Evolutionary conservation across 2,329 filamentous ascomycete species (phyloP).

Genomic region (Hypoxylon sp.): DNA sequence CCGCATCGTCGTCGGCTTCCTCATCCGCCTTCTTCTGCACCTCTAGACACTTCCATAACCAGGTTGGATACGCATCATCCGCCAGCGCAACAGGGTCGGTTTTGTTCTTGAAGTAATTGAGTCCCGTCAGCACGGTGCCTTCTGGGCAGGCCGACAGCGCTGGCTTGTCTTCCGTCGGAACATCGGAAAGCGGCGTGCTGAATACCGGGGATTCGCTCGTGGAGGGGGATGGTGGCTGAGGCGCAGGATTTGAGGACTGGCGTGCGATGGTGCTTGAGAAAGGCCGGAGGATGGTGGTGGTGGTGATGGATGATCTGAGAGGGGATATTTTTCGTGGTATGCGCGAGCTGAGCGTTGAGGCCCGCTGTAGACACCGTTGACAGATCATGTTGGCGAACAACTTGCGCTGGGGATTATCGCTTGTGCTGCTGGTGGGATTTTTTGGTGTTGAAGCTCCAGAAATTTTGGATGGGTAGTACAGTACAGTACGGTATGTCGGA

Average conservation of each 20-base stretch:
- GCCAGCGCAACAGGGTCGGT: slow-evolving; percentile 76
- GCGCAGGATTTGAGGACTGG: slow-evolving; percentile 48
- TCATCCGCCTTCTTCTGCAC: slow-evolving; percentile 63
- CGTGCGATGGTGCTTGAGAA: slow-evolving; percentile 52
- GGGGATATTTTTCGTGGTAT: slow-evolving; percentile 27
- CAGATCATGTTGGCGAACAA: slow-evolving; percentile 51
- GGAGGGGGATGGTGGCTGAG: slow-evolving; percentile 42
- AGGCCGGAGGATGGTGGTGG: slow-evolving; percentile 44
- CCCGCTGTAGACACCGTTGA: slow-evolving; percentile 60
- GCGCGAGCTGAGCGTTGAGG: slow-evolving; percentile 46
- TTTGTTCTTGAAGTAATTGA: slow-evolving; percentile 80
- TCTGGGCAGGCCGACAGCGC: slow-evolving; percentile 64
- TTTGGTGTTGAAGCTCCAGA: slow-evolving; percentile 39
- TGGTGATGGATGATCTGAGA: slow-evolving; percentile 12
- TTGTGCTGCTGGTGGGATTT: slow-evolving; percentile 9
- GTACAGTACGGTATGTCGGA: too few relatives aligned
- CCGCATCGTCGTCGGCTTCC: slow-evolving; percentile 63
- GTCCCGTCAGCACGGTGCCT: slow-evolving; percentile 74
- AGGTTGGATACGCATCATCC: slow-evolving; percentile 80
- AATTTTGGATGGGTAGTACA: slow-evolving; percentile 45
- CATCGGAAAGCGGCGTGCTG: slow-evolving; percentile 42
- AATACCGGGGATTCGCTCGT: slow-evolving; percentile 41
- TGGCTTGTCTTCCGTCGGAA: slow-evolving; percentile 31
- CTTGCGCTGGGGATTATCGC: slow-evolving; percentile 2
- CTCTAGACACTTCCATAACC: slow-evolving; percentile 79